These are phyloP conservation scores for Saccharomycopsis sp. DNA, from an alignment of 805 yeast genomes.

Conservation along the genomic window DNA sequence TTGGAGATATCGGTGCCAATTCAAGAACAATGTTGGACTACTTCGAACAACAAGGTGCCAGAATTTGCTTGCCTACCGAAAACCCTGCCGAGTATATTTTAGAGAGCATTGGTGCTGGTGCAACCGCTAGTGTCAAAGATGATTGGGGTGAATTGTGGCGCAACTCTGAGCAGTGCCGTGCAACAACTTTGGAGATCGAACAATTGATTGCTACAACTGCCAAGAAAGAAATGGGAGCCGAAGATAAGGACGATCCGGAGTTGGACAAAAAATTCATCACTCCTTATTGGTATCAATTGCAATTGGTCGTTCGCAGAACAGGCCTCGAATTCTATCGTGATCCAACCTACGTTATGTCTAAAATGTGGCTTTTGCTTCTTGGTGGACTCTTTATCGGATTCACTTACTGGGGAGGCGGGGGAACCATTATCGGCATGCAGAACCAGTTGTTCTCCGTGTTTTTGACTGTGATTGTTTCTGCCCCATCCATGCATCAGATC, in stretches of 20 bases:
- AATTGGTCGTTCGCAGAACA: slow-evolving; percentile 37
- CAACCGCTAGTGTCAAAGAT: slow-evolving; percentile 35
- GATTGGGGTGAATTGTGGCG: slow-evolving; percentile 18
- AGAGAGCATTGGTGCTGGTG: slow-evolving; percentile 41
- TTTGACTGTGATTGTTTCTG: slow-evolving; percentile 48
- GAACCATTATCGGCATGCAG: slow-evolving; percentile 46
- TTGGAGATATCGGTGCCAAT: slow-evolving; percentile 64
- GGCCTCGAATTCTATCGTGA: slow-evolving; percentile 48
- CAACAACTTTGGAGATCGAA: slow-evolving; percentile 28
- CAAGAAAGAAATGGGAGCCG: neutral
- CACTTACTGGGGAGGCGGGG: slow-evolving; percentile 54
- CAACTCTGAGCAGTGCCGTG: slow-evolving; percentile 27
- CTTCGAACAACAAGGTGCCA: slow-evolving; percentile 39
- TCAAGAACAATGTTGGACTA: slow-evolving; percentile 37
- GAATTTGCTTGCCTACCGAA: slow-evolving; percentile 33
- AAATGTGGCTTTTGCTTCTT: slow-evolving; percentile 41
- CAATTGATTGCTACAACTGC: slow-evolving; percentile 25
- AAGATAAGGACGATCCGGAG: slow-evolving; percentile 22
- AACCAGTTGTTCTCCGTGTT: slow-evolving; percentile 55
- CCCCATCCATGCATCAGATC: slow-evolving; percentile 57
- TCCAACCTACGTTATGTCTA: slow-evolving; percentile 56
- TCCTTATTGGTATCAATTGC: slow-evolving; percentile 40
- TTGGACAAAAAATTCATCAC: slow-evolving; percentile 35
- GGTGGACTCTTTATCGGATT: slow-evolving; percentile 67
- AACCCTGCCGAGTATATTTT: slow-evolving; percentile 41